phyloP scores from a whole-genome alignment of 129 eudicot genomes.

The Lonicera japonica region DNA sequence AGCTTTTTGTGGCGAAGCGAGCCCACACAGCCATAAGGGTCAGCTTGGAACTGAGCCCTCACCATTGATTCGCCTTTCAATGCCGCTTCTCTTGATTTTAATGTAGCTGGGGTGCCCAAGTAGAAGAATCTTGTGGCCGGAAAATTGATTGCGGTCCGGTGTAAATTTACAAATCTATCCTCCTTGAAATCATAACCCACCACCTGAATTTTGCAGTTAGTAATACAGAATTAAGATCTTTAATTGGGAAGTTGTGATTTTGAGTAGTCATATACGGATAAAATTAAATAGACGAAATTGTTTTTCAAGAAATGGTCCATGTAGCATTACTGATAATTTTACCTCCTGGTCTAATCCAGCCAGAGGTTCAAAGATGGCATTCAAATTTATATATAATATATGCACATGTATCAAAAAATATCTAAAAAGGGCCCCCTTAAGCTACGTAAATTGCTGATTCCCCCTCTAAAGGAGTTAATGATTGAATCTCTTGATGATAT shows the following conservation, averaged over 20 bases:
- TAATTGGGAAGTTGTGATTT: not conserved
- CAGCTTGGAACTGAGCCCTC: slow-evolving; percentile 72
- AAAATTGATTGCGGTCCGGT: slow-evolving; percentile 77
- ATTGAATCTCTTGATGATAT: too few relatives aligned
- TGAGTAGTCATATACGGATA: too few relatives aligned
- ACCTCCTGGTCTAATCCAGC: too few relatives aligned
- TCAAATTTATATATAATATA: too few relatives aligned
- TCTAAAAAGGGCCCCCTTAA: too few relatives aligned
- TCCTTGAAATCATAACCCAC: slow-evolving; percentile 92
- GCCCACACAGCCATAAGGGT: slow-evolving; percentile 79
- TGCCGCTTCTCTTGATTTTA: slow-evolving; percentile 71
- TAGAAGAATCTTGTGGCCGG: slow-evolving; percentile 69
- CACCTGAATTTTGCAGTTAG: slow-evolving; percentile 44
- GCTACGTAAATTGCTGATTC: too few relatives aligned
- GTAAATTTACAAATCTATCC: slow-evolving; percentile 66
- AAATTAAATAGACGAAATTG: too few relatives aligned
- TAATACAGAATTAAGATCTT: not conserved
- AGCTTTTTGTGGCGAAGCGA: slow-evolving; percentile 66
- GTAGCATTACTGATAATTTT: too few relatives aligned
- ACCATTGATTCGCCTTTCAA: slow-evolving; percentile 87
- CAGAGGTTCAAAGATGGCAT: too few relatives aligned
- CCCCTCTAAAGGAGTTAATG: too few relatives aligned
- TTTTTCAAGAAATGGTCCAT: too few relatives aligned
- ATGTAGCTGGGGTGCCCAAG: slow-evolving; percentile 70
- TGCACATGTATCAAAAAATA: too few relatives aligned